Base-by-base conservation (phyloP, 495 filamentous ascomycete genomes). In the Jackrogersella minutella region DNA sequence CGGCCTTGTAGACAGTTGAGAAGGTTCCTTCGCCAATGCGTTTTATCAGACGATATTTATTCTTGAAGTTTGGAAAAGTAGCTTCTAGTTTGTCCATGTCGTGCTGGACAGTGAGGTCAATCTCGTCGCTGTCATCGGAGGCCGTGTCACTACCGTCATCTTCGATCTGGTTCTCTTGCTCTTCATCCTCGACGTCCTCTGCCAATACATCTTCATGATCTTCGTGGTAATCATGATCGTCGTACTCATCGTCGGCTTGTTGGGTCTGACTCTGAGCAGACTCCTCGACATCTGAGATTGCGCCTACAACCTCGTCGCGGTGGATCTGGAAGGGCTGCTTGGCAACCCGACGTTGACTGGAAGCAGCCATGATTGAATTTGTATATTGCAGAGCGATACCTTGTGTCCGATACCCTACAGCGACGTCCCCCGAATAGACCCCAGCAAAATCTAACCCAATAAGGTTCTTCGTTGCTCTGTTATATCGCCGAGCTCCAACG, bases 21-120 rank as follows among this genome's bases (percentile, higher is more conserved):
- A 99, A 99, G 14, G 95, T 99, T 33, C 93, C 95, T 86, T 98
- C 95, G 63, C 95, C 95, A 68, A 99, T 98, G 51, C 93, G 89
- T 79, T 97, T 97, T 69, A 99, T 93, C 49, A 99, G 77, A 24
- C 95, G 88, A 78, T 92, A 99, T 31, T 86, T 84, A 54, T 90
- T 82, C 34, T 87, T 89, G 62, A 97, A 93, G n/a, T 89, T 90
- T 22, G 86, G 86, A 69, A 98, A 97, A 21, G 85, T 89, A 9
- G 89, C 80, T 64, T 96, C 87, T 37, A 99, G 86, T 62, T 85
- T 90, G 26, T 83, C 85, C 87, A 99, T 98, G 73, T 99, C 95
- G 34, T 93, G 87, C 41, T 82, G 84, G 37, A 96, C 90, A 3
- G 79, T 82, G 22, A 87, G 80, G 70, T 97, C 91, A 22, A 95